A percentile compares a stretch with the other conserved stretches of the same genome.
Evolutionary conservation across 257 asterid genomes (phyloP).

Genomic region (Plectranthus barbatus): DNA sequence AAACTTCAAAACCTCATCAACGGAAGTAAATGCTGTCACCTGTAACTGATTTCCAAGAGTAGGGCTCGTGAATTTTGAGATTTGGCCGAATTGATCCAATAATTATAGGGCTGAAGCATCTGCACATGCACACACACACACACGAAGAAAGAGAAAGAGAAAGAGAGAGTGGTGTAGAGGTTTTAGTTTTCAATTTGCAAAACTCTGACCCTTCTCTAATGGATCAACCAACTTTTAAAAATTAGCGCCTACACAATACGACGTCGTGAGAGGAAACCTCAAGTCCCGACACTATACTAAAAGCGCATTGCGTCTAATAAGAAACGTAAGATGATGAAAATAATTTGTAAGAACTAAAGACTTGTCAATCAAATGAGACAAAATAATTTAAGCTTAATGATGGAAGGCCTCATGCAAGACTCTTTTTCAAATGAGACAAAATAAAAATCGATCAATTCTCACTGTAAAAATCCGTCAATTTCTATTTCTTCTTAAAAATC

Average conservation of each 20-base stretch:
- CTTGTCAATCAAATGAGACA: too few relatives aligned
- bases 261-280: neutral
- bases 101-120: neutral
- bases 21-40: conserved; percentile 8
- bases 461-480: too few relatives aligned
- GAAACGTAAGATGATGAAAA: too few relatives aligned
- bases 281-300: neutral
- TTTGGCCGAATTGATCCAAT: neutral
- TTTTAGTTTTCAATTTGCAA: neutral
- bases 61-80: neutral
- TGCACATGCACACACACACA: neutral
- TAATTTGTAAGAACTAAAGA: too few relatives aligned
- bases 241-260: neutral
- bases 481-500: too few relatives aligned
- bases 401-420: too few relatives aligned
- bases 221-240: conserved; percentile 16
- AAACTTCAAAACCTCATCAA: neutral
- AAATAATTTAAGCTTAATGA: too few relatives aligned
- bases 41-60: conserved; percentile 3
- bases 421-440: too few relatives aligned
- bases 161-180: neutral
- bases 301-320: neutral
- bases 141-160: neutral
- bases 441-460: too few relatives aligned
- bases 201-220: neutral